Base-by-base conservation (phyloP, 768 basidiomycete genomes). In the Russula ochroleuca region DNA sequence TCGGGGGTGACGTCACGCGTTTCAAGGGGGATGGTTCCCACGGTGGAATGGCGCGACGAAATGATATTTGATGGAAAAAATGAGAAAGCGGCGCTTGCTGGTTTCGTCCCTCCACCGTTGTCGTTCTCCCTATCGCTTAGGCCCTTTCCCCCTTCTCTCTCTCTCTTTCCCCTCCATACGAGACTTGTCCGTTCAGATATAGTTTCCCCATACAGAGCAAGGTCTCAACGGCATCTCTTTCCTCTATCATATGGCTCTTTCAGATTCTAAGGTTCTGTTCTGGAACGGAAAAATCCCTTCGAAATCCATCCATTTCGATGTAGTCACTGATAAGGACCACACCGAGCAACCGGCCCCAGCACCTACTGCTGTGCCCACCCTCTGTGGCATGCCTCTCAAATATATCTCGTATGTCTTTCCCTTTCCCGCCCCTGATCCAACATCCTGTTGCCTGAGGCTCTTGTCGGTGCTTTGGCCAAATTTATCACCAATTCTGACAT, bases 361-460 rank as follows among this genome's bases (percentile, higher is more conserved):
- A 13, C 73, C 73, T 25, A 70, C 77, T 10, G 70, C 77, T 9
- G 71, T 77, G 5, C 88, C 90, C 41, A 76, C 83, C 10, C 69
- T 90, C 21, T 86, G 79, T 70, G 89, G 89, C 56, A 71, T 92
- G 40, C 86, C 89, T 17, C 76, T 91, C 69, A 92, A 91, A 78
- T 90, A 90, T 66, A 82, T 92, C 63, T 89, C 88, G 88, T 89
- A 71, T 74, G 84, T 84, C 41, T 59, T 57, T 15, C 50, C 15
- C 14, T 40, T 37, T 56, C 53, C 52, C 52, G 1, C 11, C 23
- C 17, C 25, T 13, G 7, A 31, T 23, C 47, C 37, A n/a, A 21
- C 25, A 4, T 14, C 15, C 0, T 3, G 21, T 33, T 13, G 35
- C 6, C 52, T 35, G 52, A 35, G 33, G 35, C 13, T 37, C 8